phyloP scores from a whole-genome alignment of 2,329 filamentous ascomycete genomes.

The Pseudocercospora vitis region DNA sequence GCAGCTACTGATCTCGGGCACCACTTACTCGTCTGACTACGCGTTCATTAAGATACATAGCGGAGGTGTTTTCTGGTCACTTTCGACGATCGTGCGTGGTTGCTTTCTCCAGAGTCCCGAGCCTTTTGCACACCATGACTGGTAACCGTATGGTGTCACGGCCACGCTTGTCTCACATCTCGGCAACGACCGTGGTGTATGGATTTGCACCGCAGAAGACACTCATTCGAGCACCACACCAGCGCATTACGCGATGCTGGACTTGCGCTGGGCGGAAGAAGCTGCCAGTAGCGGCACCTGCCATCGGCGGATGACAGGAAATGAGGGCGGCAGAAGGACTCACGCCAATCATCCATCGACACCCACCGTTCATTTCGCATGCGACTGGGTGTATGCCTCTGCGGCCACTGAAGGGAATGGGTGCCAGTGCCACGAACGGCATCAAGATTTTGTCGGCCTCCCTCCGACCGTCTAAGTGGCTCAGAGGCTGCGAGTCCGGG shows the following conservation, averaged over 20 bases:
- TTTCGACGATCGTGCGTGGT: no score
- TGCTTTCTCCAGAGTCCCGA: no score
- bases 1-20: no score
- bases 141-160: not conserved
- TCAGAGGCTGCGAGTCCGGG: not conserved
- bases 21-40: no score
- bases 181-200: not conserved
- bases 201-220: not conserved
- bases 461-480: not conserved
- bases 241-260: not conserved
- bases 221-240: not conserved
- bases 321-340: not conserved
- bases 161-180: not conserved
- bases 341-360: not conserved
- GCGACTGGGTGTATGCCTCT: no score
- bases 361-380: not conserved
- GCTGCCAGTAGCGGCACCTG: not conserved
- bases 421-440: not conserved
- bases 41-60: no score
- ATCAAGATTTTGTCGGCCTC: constrained; percentile 5
- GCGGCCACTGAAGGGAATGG: no score
- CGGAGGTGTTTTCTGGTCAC: no score
- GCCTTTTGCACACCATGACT: not conserved
- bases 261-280: not conserved
- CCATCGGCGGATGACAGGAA: not conserved